phyloP scores from a whole-genome alignment of 2,329 filamentous ascomycete species.

The Chaetothyriales sp. region DNA sequence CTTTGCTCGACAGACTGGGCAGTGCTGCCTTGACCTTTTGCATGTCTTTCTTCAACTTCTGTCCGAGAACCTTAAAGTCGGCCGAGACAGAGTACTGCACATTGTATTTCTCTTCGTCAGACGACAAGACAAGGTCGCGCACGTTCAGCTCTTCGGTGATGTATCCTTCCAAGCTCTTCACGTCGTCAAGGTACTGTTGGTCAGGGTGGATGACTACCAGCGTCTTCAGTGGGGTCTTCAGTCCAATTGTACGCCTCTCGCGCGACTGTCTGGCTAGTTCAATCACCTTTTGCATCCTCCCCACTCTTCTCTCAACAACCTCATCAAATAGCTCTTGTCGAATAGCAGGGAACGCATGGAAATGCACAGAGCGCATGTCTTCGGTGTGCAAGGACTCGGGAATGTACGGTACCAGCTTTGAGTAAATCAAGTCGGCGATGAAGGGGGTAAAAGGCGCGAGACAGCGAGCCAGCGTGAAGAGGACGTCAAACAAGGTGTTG shows the following conservation, averaged over 20 bases:
- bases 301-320: conserved; percentile 70
- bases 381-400: conserved; percentile 52
- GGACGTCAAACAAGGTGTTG: conserved; percentile 84
- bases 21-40: conserved; percentile 82
- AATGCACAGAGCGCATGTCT: conserved; percentile 79
- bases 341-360: conserved; percentile 77
- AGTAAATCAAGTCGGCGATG: conserved; percentile 87
- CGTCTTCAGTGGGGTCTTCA: conserved; percentile 84
- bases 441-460: conserved; percentile 93
- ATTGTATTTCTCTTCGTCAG: conserved; percentile 78
- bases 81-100: conserved; percentile 81
- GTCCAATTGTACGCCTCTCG: conserved; percentile 66
- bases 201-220: conserved; percentile 79
- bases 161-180: conserved; percentile 73
- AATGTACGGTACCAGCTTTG: conserved; percentile 65
- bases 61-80: conserved; percentile 87
- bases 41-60: conserved; percentile 94
- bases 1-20: conserved; percentile 58
- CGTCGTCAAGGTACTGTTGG: conserved; percentile 67
- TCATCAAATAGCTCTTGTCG: conserved; percentile 75
- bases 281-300: conserved; percentile 90
- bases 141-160: conserved; percentile 87
- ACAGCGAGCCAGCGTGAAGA: conserved; percentile 75
- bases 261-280: conserved; percentile 74
- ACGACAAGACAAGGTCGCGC: conserved; percentile 65